phyloP scores from a whole-genome alignment of 768 basidiomycete species.

The Wakefieldia striispora region DNA sequence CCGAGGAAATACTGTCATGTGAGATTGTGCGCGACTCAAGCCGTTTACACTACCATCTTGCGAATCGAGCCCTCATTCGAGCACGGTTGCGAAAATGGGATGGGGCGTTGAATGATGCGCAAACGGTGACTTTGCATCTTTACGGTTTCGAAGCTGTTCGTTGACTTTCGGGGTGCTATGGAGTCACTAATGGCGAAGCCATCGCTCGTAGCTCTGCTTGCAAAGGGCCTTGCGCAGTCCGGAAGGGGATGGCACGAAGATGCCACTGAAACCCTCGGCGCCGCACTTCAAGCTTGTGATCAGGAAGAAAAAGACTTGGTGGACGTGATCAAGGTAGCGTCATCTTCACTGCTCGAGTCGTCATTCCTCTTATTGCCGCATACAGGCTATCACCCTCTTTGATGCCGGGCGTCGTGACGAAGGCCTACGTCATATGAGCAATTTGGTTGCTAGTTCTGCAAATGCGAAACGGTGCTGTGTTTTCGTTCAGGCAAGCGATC shows the following conservation, averaged over 20 bases:
- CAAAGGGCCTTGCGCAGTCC: constrained; percentile 2
- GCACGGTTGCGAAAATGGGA: constrained; percentile 6
- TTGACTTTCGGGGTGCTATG: neutral
- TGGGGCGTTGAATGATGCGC: constrained; percentile 11
- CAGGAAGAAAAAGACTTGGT: constrained; percentile 7
- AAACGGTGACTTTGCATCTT: constrained; percentile 2
- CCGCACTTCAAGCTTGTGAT: constrained; percentile 1
- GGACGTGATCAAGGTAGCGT: constrained; percentile 12
- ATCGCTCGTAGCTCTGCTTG: constrained; percentile 12
- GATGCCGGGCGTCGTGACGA: neutral
- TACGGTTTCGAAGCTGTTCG: neutral
- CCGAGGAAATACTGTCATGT: constrained; percentile 14
- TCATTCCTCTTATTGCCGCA: neutral
- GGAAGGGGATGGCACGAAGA: neutral
- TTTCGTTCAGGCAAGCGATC: constrained; percentile 14
- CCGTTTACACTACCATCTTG: neutral
- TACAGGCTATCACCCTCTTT: constrained; percentile 13
- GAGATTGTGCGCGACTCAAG: constrained; percentile 6
- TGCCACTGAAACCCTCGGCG: constrained; percentile 1
- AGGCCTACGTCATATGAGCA: neutral
- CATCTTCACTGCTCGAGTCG: neutral
- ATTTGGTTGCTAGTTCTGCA: constrained; percentile 1
- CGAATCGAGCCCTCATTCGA: constrained; percentile 16
- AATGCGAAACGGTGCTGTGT: neutral
- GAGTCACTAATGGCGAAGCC: constrained; percentile 7